Conservation (phyloP, 2,329 filamentous ascomycete species). For the Fusarium continuum region DNA sequence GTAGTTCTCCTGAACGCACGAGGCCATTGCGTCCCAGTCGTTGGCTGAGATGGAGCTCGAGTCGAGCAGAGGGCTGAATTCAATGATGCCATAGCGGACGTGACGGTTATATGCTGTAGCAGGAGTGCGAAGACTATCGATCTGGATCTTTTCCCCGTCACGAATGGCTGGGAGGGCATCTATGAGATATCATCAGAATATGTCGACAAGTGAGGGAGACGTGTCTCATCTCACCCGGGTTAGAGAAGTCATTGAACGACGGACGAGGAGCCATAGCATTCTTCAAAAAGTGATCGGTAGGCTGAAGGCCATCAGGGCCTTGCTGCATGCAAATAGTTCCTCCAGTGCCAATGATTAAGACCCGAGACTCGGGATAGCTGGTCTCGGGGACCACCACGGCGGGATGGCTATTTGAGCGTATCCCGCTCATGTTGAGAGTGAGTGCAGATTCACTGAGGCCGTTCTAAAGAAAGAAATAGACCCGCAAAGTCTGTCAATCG, state of each 20-base stretch:
- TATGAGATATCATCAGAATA: constrained; percentile 34
- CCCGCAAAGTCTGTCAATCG: neutral
- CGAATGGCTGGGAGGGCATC: constrained; percentile 62
- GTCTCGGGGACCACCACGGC: constrained; percentile 28
- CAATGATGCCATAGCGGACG: constrained; percentile 83
- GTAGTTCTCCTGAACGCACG: constrained; percentile 84
- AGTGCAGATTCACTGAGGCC: neutral
- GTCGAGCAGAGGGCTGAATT: constrained; percentile 86
- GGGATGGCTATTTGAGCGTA: constrained; percentile 14
- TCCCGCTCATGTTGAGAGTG: constrained; percentile 20
- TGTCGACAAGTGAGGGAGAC: neutral
- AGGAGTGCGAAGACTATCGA: constrained; percentile 81
- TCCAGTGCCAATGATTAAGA: constrained; percentile 91
- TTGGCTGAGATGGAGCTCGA: constrained; percentile 88
- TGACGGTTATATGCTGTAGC: constrained; percentile 81
- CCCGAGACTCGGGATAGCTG: constrained; percentile 75
- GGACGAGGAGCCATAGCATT: constrained; percentile 83
- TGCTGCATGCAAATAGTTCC: constrained; percentile 92
- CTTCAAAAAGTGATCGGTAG: constrained; percentile 81
- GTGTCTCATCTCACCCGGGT: constrained; percentile 40
- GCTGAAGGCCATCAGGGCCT: constrained; percentile 80
- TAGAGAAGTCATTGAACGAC: constrained; percentile 78
- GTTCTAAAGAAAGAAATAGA: neutral
- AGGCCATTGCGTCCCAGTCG: constrained; percentile 86
- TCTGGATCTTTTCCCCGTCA: constrained; percentile 58